Conservation (phyloP, 169 alveolate genomes). For the Perkinsus chesapeaki region DNA sequence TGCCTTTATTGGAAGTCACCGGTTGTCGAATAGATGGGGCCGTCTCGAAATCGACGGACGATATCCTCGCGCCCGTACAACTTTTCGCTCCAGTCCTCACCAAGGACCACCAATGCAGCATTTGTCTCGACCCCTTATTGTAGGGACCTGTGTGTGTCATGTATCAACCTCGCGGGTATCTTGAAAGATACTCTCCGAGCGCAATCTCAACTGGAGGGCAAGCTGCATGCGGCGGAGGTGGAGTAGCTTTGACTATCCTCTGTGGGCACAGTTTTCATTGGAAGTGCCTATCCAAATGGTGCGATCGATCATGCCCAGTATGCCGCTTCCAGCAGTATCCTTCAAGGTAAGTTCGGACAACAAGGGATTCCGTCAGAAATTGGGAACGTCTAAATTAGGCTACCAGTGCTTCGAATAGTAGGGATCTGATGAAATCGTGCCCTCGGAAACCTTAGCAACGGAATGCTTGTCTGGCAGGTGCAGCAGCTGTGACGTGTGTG, state of each 20-base stretch:
- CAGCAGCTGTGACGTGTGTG: conserved; percentile 33
- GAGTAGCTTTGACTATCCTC: conserved; percentile 11
- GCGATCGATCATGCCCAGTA: conserved; percentile 48
- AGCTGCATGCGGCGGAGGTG: neutral
- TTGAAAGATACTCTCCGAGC: neutral
- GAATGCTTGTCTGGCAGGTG: neutral
- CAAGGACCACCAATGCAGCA: neutral
- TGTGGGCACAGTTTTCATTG: conserved; percentile 45
- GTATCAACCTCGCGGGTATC: neutral
- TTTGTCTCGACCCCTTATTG: neutral
- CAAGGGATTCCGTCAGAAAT: neutral
- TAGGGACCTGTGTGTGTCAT: neutral
- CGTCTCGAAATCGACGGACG: neutral
- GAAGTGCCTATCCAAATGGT: conserved; percentile 38
- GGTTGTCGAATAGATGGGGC: neutral
- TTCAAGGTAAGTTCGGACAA: conserved; percentile 8
- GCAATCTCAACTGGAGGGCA: neutral
- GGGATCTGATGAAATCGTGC: no score
- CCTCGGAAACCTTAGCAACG: no score
- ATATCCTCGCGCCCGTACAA: neutral
- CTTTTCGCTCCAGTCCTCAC: neutral
- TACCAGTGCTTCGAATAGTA: no score
- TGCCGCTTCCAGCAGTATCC: conserved; percentile 57
- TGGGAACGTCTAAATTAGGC: no score
- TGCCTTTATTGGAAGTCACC: neutral